Conservation (phyloP, 2,329 filamentous ascomycete genomes). For the Penicillium polonicum region DNA sequence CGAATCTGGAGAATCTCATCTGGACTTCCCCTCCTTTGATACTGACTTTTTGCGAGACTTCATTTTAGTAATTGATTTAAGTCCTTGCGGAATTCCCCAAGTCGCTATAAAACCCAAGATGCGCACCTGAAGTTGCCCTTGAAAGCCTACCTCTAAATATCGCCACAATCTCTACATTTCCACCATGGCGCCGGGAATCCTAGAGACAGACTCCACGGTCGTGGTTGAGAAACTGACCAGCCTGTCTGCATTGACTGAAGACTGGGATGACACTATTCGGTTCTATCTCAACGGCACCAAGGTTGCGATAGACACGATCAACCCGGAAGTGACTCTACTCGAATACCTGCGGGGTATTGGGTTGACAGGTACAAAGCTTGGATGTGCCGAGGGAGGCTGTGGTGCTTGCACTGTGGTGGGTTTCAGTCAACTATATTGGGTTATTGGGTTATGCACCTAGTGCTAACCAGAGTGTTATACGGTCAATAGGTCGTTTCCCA, state of each 20-base stretch:
- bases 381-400: constrained; percentile 94
- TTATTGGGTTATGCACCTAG: neutral
- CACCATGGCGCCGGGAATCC: constrained; percentile 59
- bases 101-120: constrained; percentile 2
- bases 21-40: constrained; percentile 6
- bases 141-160: neutral
- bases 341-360: constrained; percentile 93
- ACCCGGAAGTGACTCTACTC: constrained; percentile 86
- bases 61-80: constrained; percentile 11
- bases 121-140: constrained; percentile 6
- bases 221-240: constrained; percentile 45
- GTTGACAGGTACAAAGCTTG: constrained; percentile 91
- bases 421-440: neutral
- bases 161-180: constrained; percentile 1
- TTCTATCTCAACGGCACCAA: constrained; percentile 96
- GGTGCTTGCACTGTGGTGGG: constrained; percentile 86
- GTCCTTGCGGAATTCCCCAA: constrained; percentile 10
- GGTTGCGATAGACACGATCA: constrained; percentile 78
- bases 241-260: constrained; percentile 65
- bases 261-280: constrained; percentile 80
- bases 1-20: constrained; percentile 12
- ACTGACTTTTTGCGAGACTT: neutral
- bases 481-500: constrained; percentile 71
- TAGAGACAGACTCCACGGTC: constrained; percentile 48
- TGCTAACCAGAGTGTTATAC: constrained; percentile 20